Evolutionary conservation across 345 rosid species (phyloP), one percentile per base, ranked within the genome.

Genomic region (Stellera chamaejasme): DNA sequence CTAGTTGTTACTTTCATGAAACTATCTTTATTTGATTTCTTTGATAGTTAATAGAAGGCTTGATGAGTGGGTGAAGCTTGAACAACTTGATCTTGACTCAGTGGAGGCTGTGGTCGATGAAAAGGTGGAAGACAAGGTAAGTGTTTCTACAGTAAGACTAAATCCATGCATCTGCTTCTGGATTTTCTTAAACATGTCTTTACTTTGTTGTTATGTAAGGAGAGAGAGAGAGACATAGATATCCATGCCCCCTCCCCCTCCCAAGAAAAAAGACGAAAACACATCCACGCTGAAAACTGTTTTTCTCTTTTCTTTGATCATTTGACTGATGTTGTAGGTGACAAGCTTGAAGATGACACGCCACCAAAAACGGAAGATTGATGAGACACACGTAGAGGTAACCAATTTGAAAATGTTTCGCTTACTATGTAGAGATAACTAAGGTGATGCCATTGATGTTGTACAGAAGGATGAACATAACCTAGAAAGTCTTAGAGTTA

Each of bases 301-400:
- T 32, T 8, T 32, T 32, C 9, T 55, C 47, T 27, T 51, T 13
- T 4, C 4, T 39, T 25, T 63, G 52, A 10, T 48, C 16, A 49
- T 41, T 32, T 27, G 10, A 10, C 27, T 67, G 54, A 19, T 43
- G 39, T 28, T 56, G 19, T 60, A 92, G 98, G 98, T 92, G 45
- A 84, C 96, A 44, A 85, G 96, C 69, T 72, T 92, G 73, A 92
- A 92, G 73, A 92, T 92, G 98, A 88, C 98, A 3, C 93, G 96
- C 27, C 98, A 92, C 76, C 98, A 92, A 77, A 92, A 88, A 54
- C 78, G 97, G 54, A 92, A 92, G 81, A 92, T 92, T 61, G 98
- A 92, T 65, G 98, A 88, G 79, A 92, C 96, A 3, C 98, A 92
- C 48, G 95, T 86, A 0, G 96, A 92, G 85, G 97, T 91, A 55